phyloP scores from a whole-genome alignment of 306 rosid species.

The Quercus aquifolioides region DNA sequence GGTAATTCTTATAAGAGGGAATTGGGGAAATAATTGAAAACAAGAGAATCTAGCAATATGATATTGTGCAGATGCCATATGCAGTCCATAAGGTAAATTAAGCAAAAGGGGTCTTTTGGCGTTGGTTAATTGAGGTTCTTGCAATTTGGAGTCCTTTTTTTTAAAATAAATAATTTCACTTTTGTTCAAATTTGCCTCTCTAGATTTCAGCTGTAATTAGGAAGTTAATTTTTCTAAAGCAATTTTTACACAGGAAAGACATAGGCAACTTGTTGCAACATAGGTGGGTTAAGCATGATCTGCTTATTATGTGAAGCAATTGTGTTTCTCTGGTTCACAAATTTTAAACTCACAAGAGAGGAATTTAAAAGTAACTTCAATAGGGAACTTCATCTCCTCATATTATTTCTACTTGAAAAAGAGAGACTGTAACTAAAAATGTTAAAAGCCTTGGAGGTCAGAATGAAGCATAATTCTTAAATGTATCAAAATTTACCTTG shows the following conservation, averaged over 20 bases:
- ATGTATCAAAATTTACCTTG: slow-evolving; percentile 48
- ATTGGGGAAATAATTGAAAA: not conserved
- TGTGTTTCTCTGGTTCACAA: not conserved
- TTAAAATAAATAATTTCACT: not conserved
- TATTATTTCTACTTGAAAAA: not conserved
- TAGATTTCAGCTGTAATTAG: not conserved
- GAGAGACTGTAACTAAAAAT: not conserved
- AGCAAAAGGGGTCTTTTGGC: not conserved
- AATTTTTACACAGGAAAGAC: slow-evolving; percentile 1
- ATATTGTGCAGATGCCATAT: slow-evolving; percentile 1
- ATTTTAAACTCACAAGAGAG: not conserved
- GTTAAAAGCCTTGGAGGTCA: not conserved
- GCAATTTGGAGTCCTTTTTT: not conserved
- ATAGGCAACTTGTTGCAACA: not conserved
- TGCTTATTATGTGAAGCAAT: not conserved
- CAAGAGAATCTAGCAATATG: not conserved
- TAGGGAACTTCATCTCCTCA: not conserved
- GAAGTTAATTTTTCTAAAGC: not conserved
- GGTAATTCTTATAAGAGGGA: slow-evolving; percentile 4
- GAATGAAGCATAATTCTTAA: not conserved
- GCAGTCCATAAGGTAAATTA: not conserved
- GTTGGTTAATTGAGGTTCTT: slow-evolving; percentile 3
- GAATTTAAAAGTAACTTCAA: not conserved
- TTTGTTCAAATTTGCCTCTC: not conserved
- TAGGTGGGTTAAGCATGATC: not conserved